Percentiles rank a stretch among this genome's conserved stretches.
Conservation (phyloP, 2,329 filamentous ascomycete genomes). For the Aspergillus pseudonomiae region DNA sequence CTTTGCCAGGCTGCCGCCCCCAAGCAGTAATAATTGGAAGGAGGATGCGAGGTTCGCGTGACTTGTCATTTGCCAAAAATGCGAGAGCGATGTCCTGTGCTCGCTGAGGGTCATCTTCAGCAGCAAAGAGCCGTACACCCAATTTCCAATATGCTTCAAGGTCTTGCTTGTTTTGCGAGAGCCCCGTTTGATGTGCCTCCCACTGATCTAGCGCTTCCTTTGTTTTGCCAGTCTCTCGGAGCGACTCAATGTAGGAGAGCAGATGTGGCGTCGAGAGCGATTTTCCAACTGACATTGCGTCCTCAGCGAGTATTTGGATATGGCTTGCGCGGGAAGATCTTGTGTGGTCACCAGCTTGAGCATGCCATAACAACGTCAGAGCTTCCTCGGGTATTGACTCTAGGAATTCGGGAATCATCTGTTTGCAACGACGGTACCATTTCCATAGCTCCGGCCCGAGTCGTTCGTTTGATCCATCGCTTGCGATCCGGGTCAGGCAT, state of each 20-base stretch:
- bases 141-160: slow-evolving; percentile 49
- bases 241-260: slow-evolving; percentile 68
- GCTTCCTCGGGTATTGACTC: slow-evolving; percentile 61
- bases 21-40: slow-evolving; percentile 72
- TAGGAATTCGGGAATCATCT: slow-evolving; percentile 51
- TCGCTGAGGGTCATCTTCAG: slow-evolving; percentile 49
- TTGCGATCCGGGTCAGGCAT: slow-evolving; percentile 35
- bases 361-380: slow-evolving; percentile 70
- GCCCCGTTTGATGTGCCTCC: slow-evolving; percentile 58
- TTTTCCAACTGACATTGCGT: slow-evolving; percentile 65
- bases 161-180: slow-evolving; percentile 51
- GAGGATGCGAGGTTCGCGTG: slow-evolving; percentile 48
- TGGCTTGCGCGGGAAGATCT: slow-evolving; percentile 60
- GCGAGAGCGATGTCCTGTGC: slow-evolving; percentile 54
- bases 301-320: slow-evolving; percentile 64
- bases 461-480: slow-evolving; percentile 32
- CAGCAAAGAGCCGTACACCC: slow-evolving; percentile 55
- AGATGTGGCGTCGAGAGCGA: slow-evolving; percentile 61
- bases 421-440: slow-evolving; percentile 55
- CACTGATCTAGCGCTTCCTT: slow-evolving; percentile 65
- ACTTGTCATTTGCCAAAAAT: slow-evolving; percentile 43
- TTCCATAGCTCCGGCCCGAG: slow-evolving; percentile 49
- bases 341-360: slow-evolving; percentile 48
- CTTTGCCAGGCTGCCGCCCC: slow-evolving; percentile 55
- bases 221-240: slow-evolving; percentile 65